phyloP scores from a whole-genome alignment of 2,329 filamentous ascomycete genomes.

The Harringtonia lauricola region DNA sequence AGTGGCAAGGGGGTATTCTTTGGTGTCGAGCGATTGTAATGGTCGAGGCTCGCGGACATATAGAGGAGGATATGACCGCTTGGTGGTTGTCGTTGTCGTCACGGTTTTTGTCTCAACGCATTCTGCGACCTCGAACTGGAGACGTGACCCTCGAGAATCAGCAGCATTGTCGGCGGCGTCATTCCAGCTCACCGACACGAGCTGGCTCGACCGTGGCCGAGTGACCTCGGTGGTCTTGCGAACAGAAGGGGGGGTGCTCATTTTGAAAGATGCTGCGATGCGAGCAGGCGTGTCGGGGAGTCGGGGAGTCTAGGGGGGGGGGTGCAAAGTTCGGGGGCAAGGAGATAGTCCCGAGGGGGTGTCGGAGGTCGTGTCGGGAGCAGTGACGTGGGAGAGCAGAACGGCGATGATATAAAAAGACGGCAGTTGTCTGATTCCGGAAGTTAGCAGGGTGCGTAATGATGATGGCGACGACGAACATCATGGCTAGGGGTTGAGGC shows the following conservation, averaged over 20 bases:
- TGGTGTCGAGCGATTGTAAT: constrained; percentile 65
- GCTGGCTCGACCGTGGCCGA: constrained; percentile 22
- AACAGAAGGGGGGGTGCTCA: constrained; percentile 10
- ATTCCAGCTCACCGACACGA: constrained; percentile 23
- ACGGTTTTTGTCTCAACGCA: constrained; percentile 62
- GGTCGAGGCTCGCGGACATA: constrained; percentile 63
- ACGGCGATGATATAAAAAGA: no score
- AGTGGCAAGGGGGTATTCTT: constrained; percentile 79
- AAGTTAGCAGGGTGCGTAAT: no score
- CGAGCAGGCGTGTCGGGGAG: not conserved
- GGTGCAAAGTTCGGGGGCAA: no score
- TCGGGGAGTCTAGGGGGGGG: no score
- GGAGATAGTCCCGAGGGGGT: no score
- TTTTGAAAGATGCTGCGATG: not conserved
- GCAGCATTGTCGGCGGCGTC: constrained; percentile 16
- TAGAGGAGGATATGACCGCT: constrained; percentile 74
- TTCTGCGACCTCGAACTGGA: constrained; percentile 50
- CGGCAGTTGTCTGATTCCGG: no score
- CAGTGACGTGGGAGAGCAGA: no score
- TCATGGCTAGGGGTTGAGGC: no score
- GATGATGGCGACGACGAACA: no score
- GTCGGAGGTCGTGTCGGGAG: no score
- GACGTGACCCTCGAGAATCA: constrained; percentile 15
- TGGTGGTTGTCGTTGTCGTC: constrained; percentile 87
- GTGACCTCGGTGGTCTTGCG: constrained; percentile 19